Percentiles rank a stretch among this genome's conserved stretches.
These are phyloP conservation scores for Trichoderma gracile DNA, from an alignment of 2,329 filamentous ascomycete species.

Conservation along the genomic window DNA sequence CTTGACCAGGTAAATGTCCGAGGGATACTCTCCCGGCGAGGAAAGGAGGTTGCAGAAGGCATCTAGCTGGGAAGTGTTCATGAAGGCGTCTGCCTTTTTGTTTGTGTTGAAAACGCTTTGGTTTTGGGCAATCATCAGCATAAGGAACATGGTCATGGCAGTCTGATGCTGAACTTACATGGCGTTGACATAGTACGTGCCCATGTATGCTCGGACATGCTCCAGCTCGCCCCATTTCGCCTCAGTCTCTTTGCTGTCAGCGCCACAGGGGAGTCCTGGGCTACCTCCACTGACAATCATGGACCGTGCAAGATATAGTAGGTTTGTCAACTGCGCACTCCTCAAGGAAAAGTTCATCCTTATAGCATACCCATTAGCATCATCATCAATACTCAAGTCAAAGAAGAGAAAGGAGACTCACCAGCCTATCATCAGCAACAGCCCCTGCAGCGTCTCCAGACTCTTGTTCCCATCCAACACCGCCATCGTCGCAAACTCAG, in stretches of 20 bases:
- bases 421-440: slow-evolving; percentile 51
- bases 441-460: slow-evolving; percentile 50
- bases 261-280: slow-evolving; percentile 25
- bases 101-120: slow-evolving; percentile 45
- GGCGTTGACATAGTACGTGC: slow-evolving; percentile 53
- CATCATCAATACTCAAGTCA: not conserved
- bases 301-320: slow-evolving; percentile 51
- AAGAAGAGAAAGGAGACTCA: slow-evolving; percentile 31
- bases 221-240: slow-evolving; percentile 41
- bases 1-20: slow-evolving; percentile 48
- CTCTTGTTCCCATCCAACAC: slow-evolving; percentile 46
- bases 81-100: slow-evolving; percentile 51
- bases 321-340: slow-evolving; percentile 51
- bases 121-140: not conserved
- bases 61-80: slow-evolving; percentile 49
- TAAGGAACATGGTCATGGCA: too few relatives aligned
- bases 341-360: slow-evolving; percentile 53
- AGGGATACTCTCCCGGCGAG: slow-evolving; percentile 44
- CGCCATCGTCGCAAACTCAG: slow-evolving; percentile 45
- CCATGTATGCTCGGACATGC: slow-evolving; percentile 49
- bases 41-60: slow-evolving; percentile 47
- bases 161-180: slow-evolving; percentile 39
- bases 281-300: slow-evolving; percentile 46
- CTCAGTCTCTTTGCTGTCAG: slow-evolving; percentile 17
- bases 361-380: not conserved